Base-by-base conservation (phyloP, 352 stramenopile genomes). In the Globisporangium heterothallicum region DNA sequence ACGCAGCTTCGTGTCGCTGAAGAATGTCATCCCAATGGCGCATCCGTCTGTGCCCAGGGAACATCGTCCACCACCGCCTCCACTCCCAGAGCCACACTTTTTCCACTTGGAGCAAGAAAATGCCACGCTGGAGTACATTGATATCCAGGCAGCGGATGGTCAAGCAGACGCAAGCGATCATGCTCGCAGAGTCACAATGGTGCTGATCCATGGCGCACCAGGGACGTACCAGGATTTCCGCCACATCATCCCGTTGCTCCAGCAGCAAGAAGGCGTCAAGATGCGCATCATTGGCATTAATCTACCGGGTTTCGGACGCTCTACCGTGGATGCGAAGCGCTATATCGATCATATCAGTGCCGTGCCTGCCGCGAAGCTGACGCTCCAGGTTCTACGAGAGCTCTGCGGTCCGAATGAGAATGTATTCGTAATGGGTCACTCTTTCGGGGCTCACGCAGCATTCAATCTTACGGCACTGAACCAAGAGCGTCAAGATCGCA, bases 341-440 rank as follows among this genome's bases (percentile, higher is more conserved):
- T 72, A 67, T 41, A 57, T 74, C 16, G 53, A 75, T 9, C 40
- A 56, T n/a, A 64, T 67, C 3, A 77, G 61, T 16, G 61, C 65
- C 5, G 24, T 74, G 8, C 56, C 68, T 0, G 61, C 55, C 2
- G 69, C 68, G 21, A 44, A 27, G 4, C 56, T 80, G 53, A 61
- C 60, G 6, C 42, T 78, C 2, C 50, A 68, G 41, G 72, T 61
- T 3, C 43, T 78, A 6, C 21, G 53, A 7, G 47, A 55, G 24
- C 48, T 83, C 9, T 77, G 68, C 47, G 35, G 21, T 3, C n/a
- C 18, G 8, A 54, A 51, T 5, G 53, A 56, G 42, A 68, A 66
- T 3, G 51, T 75, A 5, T 79, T 84, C 41, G 38, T 82, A 12
- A 52, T 82, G 0, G 73, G 70, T 2, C 73, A 80, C 53, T 84